Evolutionary conservation across 805 yeast species (phyloP).

Genomic region (Candida railenensis): DNA sequence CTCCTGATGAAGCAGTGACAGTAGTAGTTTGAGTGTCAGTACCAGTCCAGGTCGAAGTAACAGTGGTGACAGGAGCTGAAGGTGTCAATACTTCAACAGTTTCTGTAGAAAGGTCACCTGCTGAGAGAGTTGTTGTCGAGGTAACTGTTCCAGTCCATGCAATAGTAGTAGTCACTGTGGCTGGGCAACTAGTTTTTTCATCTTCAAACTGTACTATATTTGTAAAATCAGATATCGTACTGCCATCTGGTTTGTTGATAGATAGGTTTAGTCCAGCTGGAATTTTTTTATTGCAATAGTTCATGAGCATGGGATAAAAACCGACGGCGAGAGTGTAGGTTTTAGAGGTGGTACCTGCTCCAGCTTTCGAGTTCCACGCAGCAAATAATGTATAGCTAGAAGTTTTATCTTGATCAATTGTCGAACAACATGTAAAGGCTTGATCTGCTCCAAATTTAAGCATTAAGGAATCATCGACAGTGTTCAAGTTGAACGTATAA

Average conservation of each 20-base stretch:
- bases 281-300: too few relatives aligned
- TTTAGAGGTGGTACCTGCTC: neutral
- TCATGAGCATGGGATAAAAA: neutral
- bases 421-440: neutral
- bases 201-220: neutral
- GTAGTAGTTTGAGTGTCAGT: slow-evolving; percentile 12
- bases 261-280: neutral
- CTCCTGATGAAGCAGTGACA: neutral
- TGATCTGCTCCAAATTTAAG: neutral
- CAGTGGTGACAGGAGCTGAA: slow-evolving; percentile 10
- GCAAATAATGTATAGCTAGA: neutral
- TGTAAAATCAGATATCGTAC: neutral
- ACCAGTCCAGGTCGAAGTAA: slow-evolving; percentile 14
- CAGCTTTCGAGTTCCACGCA: neutral
- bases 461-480: neutral
- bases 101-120: slow-evolving; percentile 11
- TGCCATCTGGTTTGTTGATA: neutral
- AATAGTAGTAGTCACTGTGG: slow-evolving; percentile 1
- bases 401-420: neutral
- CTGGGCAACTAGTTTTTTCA: neutral
- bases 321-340: neutral
- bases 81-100: slow-evolving; percentile 15
- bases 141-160: slow-evolving; percentile 9
- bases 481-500: neutral
- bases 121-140: slow-evolving; percentile 1